A percentile compares a stretch with the other conserved stretches of the same genome.
Evolutionary conservation across 225 moss, liverwort and hornwort species (phyloP).

Genomic region (Antitrichia curtipendula): DNA sequence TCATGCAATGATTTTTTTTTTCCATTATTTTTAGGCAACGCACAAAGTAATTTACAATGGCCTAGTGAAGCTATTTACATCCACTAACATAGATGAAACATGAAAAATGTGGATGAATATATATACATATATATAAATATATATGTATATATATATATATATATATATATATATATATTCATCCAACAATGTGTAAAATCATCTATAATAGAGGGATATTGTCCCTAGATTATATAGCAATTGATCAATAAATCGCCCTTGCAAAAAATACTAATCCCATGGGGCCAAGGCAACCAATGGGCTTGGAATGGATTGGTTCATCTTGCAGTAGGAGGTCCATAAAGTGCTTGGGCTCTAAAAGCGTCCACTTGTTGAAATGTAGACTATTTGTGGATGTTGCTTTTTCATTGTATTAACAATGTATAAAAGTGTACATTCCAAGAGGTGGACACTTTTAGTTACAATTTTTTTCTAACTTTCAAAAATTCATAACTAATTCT

Average conservation of each 20-base stretch:
- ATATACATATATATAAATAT: too few relatives aligned
- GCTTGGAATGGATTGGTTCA: fast-evolving
- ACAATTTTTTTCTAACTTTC: too few relatives aligned
- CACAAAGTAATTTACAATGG: fast-evolving
- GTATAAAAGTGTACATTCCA: too few relatives aligned
- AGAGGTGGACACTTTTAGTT: too few relatives aligned
- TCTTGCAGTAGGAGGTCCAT: background rate
- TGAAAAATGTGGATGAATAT: background rate
- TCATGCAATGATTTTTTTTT: background rate
- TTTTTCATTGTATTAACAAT: too few relatives aligned
- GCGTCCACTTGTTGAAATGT: too few relatives aligned
- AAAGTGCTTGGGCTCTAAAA: too few relatives aligned
- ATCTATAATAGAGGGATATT: background rate
- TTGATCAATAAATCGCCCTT: too few relatives aligned
- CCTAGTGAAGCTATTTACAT: background rate
- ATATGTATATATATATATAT: too few relatives aligned
- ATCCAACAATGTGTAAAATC: background rate
- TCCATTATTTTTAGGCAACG: fast-evolving
- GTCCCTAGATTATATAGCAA: background rate
- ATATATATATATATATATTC: background rate
- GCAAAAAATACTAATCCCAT: too few relatives aligned
- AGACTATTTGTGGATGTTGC: too few relatives aligned
- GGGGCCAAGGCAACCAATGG: background rate
- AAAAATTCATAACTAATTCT: too few relatives aligned
- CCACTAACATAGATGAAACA: background rate